A percentile compares a stretch with the other conserved stretches of the same genome.
Evolutionary conservation across 768 basidiomycete genomes (phyloP).

Genomic region (Phylloporus arenicola): DNA sequence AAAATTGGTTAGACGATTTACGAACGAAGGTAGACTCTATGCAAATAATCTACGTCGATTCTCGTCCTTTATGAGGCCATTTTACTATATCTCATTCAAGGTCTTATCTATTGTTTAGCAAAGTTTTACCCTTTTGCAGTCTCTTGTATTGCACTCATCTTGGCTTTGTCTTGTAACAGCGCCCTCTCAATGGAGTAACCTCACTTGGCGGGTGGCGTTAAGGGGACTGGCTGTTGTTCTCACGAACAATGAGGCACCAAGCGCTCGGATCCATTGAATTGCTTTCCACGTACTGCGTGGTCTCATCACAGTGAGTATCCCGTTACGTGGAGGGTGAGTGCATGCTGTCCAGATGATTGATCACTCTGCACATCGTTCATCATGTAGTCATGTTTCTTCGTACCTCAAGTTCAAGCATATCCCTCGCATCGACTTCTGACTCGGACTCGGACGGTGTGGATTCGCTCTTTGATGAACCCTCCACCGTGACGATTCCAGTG

Average conservation of each 20-base stretch:
- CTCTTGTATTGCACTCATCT: not conserved
- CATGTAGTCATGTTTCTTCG: slow-evolving; percentile 10
- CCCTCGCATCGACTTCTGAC: slow-evolving; percentile 5
- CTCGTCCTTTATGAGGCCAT: not conserved
- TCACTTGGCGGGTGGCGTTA: not conserved
- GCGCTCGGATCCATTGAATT: not conserved
- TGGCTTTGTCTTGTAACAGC: not conserved
- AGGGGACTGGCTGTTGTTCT: slow-evolving; percentile 8
- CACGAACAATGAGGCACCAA: slow-evolving; percentile 11
- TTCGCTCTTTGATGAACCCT: slow-evolving; percentile 49
- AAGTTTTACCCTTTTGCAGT: not conserved
- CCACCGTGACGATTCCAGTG: slow-evolving; percentile 10
- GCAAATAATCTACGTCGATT: not conserved
- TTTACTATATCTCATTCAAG: no score
- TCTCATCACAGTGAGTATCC: not conserved
- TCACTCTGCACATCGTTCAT: not conserved
- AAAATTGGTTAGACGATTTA: not conserved
- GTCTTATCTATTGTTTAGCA: not conserved
- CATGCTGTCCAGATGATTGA: not conserved
- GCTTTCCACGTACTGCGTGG: not conserved
- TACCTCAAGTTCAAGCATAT: not conserved
- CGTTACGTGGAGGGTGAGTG: slow-evolving; percentile 7
- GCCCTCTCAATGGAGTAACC: not conserved
- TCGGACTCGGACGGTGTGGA: slow-evolving; percentile 27
- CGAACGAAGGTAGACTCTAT: not conserved